Evolutionary conservation across 345 rosid genomes (phyloP).

Genomic region (Brassica rapa): DNA sequence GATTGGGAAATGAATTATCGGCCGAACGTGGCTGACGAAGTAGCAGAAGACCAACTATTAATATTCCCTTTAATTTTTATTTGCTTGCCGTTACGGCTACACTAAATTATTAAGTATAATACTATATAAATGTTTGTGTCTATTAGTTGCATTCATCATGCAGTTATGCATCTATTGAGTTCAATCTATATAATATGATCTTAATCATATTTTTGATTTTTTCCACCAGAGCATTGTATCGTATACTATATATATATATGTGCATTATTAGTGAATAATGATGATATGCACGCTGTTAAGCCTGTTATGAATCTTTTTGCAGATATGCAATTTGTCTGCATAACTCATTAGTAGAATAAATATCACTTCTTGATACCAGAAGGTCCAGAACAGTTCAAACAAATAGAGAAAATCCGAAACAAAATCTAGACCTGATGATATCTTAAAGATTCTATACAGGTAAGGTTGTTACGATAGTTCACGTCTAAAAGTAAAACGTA

Average conservation of each 20-base stretch:
- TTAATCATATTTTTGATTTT: slow-evolving; percentile 15
- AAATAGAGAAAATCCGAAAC: slow-evolving; percentile 14
- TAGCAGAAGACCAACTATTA: slow-evolving; percentile 23
- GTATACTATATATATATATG: not conserved
- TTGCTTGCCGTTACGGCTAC: slow-evolving; percentile 37
- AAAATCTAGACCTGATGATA: slow-evolving; percentile 19
- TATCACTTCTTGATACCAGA: slow-evolving; percentile 12
- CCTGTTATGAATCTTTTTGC: slow-evolving; percentile 31
- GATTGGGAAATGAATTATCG: slow-evolving; percentile 3
- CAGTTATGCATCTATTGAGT: slow-evolving; percentile 14
- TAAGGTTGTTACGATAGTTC: slow-evolving; percentile 21
- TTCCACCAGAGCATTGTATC: slow-evolving; percentile 26
- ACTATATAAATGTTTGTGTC: slow-evolving; percentile 6
- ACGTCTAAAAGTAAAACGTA: slow-evolving; percentile 5
- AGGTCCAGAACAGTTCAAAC: slow-evolving; percentile 12
- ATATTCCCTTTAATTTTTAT: slow-evolving; percentile 27
- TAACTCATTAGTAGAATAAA: slow-evolving; percentile 17
- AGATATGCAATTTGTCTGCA: slow-evolving; percentile 30
- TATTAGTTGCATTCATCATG: slow-evolving; percentile 29
- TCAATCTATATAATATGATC: slow-evolving; percentile 11
- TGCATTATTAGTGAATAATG: slow-evolving; percentile 24
- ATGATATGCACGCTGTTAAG: slow-evolving; percentile 37
- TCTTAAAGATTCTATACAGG: slow-evolving; percentile 34
- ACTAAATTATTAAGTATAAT: not conserved
- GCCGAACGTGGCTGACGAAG: slow-evolving; percentile 41